Conservation (phyloP, 208 protist species). For the Crithidia thermophila region DNA sequence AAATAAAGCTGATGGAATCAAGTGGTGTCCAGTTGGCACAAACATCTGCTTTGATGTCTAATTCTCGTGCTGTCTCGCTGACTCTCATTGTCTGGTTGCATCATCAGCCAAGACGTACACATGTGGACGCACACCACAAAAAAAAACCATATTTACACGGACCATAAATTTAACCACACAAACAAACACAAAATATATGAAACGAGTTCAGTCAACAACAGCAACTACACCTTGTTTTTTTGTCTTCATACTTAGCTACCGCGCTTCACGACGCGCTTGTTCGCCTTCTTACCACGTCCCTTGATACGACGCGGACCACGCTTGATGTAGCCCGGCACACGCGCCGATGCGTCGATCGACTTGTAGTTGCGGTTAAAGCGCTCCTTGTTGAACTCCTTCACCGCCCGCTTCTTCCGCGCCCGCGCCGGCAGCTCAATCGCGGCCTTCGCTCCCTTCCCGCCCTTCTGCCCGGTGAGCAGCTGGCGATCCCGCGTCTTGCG, state of each 20-base stretch:
- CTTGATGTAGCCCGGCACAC: conserved; percentile 86
- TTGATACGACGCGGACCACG: conserved; percentile 73
- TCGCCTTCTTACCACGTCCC: conserved; percentile 83
- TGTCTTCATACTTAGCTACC: conserved; percentile 17
- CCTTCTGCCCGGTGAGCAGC: conserved; percentile 61
- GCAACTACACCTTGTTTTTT: background rate
- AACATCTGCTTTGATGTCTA: no score
- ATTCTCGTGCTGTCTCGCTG: no score
- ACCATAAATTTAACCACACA: no score
- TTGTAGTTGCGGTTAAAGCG: conserved; percentile 90
- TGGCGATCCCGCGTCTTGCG: conserved; percentile 66
- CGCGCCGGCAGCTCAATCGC: conserved; percentile 55
- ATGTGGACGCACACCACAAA: no score
- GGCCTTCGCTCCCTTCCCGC: conserved; percentile 29
- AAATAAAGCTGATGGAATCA: no score
- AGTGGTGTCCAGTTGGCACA: no score
- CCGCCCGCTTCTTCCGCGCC: conserved; percentile 60
- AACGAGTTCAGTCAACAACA: background rate
- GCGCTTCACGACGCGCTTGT: conserved; percentile 79
- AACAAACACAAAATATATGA: background rate
- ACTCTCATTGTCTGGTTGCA: no score
- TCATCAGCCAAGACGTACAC: no score
- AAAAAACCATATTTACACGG: no score
- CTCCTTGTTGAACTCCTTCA: conserved; percentile 74
- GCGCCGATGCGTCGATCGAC: conserved; percentile 64